Evolutionary conservation across 139 green algal species (phyloP).

Genomic region (Chlamydomonas sphaeroides): DNA sequence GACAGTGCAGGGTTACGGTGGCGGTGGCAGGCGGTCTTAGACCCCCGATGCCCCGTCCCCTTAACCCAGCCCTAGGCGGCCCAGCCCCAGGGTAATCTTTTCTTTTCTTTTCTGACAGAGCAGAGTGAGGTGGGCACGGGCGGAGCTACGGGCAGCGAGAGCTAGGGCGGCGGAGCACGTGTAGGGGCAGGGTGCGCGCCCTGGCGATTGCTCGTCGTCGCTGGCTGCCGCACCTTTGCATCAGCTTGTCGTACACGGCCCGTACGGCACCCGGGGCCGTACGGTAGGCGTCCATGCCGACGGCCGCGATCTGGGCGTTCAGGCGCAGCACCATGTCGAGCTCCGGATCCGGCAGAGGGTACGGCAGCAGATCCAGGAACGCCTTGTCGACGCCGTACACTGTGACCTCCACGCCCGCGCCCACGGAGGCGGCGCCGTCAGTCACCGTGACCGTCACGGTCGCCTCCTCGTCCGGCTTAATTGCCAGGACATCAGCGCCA

Average conservation of each 20-base stretch:
- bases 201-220: too few relatives aligned
- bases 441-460: slow-evolving; percentile 14
- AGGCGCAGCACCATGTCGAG: slow-evolving; percentile 20
- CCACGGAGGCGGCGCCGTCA: background rate
- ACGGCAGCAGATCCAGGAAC: slow-evolving; percentile 67
- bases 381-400: slow-evolving; percentile 65
- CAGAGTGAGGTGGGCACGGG: too few relatives aligned
- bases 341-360: slow-evolving; percentile 46
- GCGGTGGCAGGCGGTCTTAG: too few relatives aligned
- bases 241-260: slow-evolving; percentile 34
- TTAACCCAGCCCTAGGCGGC: too few relatives aligned
- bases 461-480: slow-evolving; percentile 6
- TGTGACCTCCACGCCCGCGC: slow-evolving; percentile 43
- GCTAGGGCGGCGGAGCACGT: too few relatives aligned
- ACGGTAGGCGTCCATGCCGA: background rate
- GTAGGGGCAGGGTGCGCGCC: too few relatives aligned
- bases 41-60: too few relatives aligned
- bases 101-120: too few relatives aligned
- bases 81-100: too few relatives aligned
- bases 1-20: background rate
- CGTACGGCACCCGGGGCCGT: slow-evolving; percentile 29
- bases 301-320: background rate
- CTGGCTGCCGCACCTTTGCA: background rate
- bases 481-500: background rate
- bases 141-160: too few relatives aligned